Percentiles rank a stretch among this genome's conserved stretches.
Conservation (phyloP, 495 filamentous ascomycete species). For the Aspergillus nanangensis region DNA sequence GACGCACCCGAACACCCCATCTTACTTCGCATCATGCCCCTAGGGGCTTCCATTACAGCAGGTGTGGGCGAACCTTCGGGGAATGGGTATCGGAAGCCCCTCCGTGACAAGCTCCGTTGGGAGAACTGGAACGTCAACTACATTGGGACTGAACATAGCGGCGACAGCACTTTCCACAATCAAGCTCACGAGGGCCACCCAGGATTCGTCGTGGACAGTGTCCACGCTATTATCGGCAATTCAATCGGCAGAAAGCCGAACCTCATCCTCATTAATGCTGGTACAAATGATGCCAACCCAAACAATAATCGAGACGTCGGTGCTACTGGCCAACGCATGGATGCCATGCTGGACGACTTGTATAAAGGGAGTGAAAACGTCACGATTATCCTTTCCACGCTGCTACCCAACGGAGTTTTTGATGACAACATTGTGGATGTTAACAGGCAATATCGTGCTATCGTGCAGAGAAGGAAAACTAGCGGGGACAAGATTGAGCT, state of each 20-base stretch:
- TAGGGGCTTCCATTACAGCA: conserved; percentile 55
- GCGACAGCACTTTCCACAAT: conserved; percentile 36
- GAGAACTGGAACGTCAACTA: conserved; percentile 24
- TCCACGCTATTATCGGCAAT: conserved; percentile 45
- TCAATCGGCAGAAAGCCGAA: conserved; percentile 46
- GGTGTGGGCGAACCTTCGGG: conserved; percentile 45
- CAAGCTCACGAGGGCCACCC: no score
- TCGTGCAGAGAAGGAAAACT: conserved; percentile 23
- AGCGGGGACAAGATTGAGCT: conserved; percentile 31
- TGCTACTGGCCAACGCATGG: conserved; percentile 21
- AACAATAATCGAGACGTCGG: conserved; percentile 22
- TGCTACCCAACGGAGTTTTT: conserved; percentile 20
- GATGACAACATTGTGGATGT: conserved; percentile 18
- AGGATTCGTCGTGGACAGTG: no score
- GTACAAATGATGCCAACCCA: conserved; percentile 44
- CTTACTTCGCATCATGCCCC: conserved; percentile 48
- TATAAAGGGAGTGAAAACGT: conserved; percentile 17
- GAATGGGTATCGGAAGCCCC: conserved; percentile 47
- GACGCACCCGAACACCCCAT: no score
- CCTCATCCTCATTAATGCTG: conserved; percentile 43
- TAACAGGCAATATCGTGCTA: conserved; percentile 30
- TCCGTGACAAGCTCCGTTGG: conserved; percentile 14
- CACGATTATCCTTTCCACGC: conserved; percentile 43
- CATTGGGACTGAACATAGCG: conserved; percentile 38
- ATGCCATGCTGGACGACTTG: conserved; percentile 30